Conservation (phyloP, 176 grass and related monocot genomes). For the Zizania latifolia region DNA sequence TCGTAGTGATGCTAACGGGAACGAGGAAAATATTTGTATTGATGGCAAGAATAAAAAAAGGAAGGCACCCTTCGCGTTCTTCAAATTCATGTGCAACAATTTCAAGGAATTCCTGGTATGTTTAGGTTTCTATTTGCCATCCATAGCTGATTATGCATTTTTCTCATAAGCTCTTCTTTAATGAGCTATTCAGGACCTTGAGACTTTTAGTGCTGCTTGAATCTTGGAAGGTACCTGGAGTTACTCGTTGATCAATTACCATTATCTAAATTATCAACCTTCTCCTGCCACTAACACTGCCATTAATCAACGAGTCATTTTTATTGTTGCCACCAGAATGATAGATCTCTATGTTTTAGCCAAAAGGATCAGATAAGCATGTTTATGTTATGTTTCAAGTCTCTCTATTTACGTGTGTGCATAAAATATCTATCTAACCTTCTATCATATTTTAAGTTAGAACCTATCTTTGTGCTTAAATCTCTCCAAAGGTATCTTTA, state of each 20-base stretch:
- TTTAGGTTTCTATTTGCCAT: background rate
- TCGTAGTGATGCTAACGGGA: background rate
- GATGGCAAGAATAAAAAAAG: background rate
- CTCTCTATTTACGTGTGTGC: background rate
- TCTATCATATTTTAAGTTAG: background rate
- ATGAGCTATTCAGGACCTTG: background rate
- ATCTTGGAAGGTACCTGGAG: background rate
- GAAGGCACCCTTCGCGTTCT: constrained; percentile 20
- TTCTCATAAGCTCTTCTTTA: background rate
- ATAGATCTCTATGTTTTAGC: background rate
- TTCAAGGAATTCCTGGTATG: constrained; percentile 51
- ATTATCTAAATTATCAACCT: background rate
- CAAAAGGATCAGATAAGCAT: background rate
- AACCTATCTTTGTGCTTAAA: background rate
- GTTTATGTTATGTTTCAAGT: background rate
- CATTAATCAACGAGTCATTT: background rate
- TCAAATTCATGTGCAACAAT: constrained; percentile 35
- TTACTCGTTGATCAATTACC: too few species aligned
- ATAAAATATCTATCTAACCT: background rate
- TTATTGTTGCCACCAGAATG: background rate
- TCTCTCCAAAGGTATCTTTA: background rate
- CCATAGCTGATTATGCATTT: background rate
- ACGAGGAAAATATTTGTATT: background rate
- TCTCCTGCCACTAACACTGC: background rate
- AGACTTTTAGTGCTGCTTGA: background rate